Conservation (phyloP, 352 stramenopile species). For the Pythium periplocum region DNA sequence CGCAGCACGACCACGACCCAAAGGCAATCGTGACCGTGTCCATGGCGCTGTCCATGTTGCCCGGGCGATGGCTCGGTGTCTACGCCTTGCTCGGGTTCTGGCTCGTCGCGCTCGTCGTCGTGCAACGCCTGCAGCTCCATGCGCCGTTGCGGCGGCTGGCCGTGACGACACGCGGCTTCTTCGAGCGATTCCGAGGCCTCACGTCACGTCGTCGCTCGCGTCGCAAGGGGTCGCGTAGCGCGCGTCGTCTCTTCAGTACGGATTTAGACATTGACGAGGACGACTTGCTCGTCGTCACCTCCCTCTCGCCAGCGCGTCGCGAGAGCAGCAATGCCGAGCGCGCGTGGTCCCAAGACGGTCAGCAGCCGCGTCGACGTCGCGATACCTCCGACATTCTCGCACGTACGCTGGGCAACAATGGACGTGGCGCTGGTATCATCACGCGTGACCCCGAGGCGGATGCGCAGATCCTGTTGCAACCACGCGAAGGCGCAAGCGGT, state of each 20-base stretch:
- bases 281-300: slow-evolving; percentile 68
- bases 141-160: slow-evolving; percentile 34
- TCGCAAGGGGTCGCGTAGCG: neutral
- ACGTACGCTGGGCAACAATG: neutral
- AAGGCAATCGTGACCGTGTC: neutral
- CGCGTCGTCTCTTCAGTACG: neutral
- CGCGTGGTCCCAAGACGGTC: neutral
- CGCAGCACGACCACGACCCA: slow-evolving; percentile 8
- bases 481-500: slow-evolving; percentile 49
- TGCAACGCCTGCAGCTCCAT: slow-evolving; percentile 40
- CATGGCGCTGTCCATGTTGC: slow-evolving; percentile 20
- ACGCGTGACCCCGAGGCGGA: slow-evolving; percentile 8
- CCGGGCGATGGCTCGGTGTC: slow-evolving; percentile 42
- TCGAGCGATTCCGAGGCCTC: slow-evolving; percentile 16
- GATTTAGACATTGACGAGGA: slow-evolving; percentile 52
- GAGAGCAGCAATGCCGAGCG: slow-evolving; percentile 6
- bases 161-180: slow-evolving; percentile 14
- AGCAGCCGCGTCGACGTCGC: neutral
- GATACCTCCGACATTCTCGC: no score
- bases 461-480: slow-evolving; percentile 58
- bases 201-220: neutral
- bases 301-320: slow-evolving; percentile 50
- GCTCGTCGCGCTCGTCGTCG: slow-evolving; percentile 38
- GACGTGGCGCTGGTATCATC: slow-evolving; percentile 7
- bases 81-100: slow-evolving; percentile 33